Conservation (phyloP, 768 basidiomycete species). For the Hygrocybe coccinea region DNA sequence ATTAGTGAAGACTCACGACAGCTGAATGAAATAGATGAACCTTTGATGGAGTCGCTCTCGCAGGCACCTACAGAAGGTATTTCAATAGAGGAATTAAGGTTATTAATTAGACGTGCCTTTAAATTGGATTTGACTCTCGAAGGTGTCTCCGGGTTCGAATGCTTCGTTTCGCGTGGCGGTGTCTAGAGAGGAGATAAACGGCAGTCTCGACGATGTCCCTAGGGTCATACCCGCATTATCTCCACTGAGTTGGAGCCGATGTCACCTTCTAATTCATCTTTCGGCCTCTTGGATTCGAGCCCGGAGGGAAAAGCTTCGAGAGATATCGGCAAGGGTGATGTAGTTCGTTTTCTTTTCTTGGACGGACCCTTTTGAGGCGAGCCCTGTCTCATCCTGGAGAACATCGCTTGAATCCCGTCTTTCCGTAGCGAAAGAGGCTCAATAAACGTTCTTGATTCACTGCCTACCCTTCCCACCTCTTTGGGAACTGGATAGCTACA, state of each 20-base stretch:
- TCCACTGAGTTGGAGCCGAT: too few relatives aligned
- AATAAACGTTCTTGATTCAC: slow-evolving; percentile 76
- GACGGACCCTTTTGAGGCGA: neutral
- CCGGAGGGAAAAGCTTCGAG: too few relatives aligned
- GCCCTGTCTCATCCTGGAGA: slow-evolving; percentile 56
- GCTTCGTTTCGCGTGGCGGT: neutral
- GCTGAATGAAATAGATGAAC: neutral
- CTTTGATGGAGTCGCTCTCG: neutral
- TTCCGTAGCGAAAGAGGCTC: slow-evolving; percentile 72
- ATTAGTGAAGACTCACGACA: neutral
- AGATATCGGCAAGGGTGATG: neutral
- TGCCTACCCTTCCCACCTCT: slow-evolving; percentile 88
- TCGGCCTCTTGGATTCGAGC: too few relatives aligned
- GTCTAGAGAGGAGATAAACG: neutral
- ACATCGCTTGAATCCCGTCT: slow-evolving; percentile 84
- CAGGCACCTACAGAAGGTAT: neutral
- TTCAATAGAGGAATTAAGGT: neutral
- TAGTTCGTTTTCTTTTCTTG: slow-evolving; percentile 5
- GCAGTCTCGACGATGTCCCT: too few relatives aligned
- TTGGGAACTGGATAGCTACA: slow-evolving; percentile 79
- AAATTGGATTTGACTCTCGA: neutral
- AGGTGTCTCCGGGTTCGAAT: neutral
- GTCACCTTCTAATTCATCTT: too few relatives aligned
- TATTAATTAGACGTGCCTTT: neutral
- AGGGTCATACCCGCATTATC: too few relatives aligned